Conservation (phyloP, 2,329 filamentous ascomycete species). For the Anisogramma anomala region DNA sequence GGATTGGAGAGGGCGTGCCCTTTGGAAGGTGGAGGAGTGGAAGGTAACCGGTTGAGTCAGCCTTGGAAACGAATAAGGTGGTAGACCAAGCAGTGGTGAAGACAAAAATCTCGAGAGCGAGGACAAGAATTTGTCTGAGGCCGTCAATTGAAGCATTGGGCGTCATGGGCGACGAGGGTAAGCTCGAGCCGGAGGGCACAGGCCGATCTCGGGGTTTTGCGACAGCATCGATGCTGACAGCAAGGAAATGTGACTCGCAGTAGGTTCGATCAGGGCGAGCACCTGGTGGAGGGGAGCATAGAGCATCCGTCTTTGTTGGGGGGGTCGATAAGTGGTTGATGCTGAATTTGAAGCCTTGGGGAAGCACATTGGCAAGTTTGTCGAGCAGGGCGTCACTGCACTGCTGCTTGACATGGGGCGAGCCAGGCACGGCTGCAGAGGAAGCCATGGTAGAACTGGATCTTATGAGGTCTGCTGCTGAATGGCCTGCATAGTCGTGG, state of each 20-base stretch:
- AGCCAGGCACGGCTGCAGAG: constrained; percentile 11
- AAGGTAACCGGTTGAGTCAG: constrained; percentile 87
- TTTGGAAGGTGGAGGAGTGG: constrained; percentile 51
- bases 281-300: constrained; percentile 69
- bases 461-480: neutral
- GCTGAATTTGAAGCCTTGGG: constrained; percentile 46
- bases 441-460: constrained; percentile 15
- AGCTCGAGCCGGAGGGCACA: constrained; percentile 2
- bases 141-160: constrained; percentile 20
- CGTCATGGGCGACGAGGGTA: constrained; percentile 11
- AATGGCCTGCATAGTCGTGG: neutral
- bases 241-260: constrained; percentile 70
- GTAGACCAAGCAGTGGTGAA: constrained; percentile 73
- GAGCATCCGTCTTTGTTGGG: constrained; percentile 58
- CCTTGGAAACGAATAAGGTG: constrained; percentile 91
- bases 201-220: constrained; percentile 9
- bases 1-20: constrained; percentile 59
- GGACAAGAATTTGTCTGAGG: constrained; percentile 50
- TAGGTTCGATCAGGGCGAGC: constrained; percentile 65
- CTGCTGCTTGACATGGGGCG: constrained; percentile 14
- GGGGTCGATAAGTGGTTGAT: constrained; percentile 83
- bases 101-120: constrained; percentile 78
- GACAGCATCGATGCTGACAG: constrained; percentile 34
- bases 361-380: constrained; percentile 39
- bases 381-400: constrained; percentile 24